Evolutionary conservation across 768 basidiomycete species (phyloP), one percentile per base, ranked within the genome.

Genomic region (Fibroporia radiculosa): DNA sequence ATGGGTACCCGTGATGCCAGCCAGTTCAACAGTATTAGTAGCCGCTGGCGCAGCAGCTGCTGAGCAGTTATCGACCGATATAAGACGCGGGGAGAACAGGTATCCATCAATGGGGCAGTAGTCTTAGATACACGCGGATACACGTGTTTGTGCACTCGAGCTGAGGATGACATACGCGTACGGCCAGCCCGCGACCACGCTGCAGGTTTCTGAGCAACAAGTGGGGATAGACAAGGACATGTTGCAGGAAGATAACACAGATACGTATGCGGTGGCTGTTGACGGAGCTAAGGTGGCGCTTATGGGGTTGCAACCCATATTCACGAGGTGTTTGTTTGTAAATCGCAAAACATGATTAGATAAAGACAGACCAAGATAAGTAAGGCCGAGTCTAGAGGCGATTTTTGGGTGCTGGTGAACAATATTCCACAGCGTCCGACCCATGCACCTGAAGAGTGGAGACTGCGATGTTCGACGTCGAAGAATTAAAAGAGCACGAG

Each of bases 101-200:
- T n/a, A n/a, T n/a, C n/a, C n/a, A n/a, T n/a, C n/a, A n/a, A n/a
- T 8, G 29, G 29, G 29, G 29, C 29, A 31, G 29, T 8, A n/a
- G 29, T 8, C 16, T 26, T 27, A 26, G 40, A 24, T 14, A 42
- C 41, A 42, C 41, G 41, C 33, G 41, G 40, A 24, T 14, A 42
- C 41, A 42, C 41, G 41, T 42, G 41, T 32, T 12, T 27, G 41
- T 29, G 41, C 41, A 42, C 41, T 18, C 29, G 18, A 13, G 41
- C 41, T 29, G 41, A 42, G 41, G 22, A 18, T 8, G 22, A 39
- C 23, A 39, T 39, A 39, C 22, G 22, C 22, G 18, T 7, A 36
- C 35, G 7, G 35, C 10, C 23, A 8, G 23, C 7, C 38, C 6
- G 38, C 18, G 20, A 5, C 13, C 38, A 39, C 38, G 38, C 38